Evolutionary conservation across 768 basidiomycete species (phyloP), one percentile per base, ranked within the genome.

Genomic region (Hemileccinum rubropunctum): DNA sequence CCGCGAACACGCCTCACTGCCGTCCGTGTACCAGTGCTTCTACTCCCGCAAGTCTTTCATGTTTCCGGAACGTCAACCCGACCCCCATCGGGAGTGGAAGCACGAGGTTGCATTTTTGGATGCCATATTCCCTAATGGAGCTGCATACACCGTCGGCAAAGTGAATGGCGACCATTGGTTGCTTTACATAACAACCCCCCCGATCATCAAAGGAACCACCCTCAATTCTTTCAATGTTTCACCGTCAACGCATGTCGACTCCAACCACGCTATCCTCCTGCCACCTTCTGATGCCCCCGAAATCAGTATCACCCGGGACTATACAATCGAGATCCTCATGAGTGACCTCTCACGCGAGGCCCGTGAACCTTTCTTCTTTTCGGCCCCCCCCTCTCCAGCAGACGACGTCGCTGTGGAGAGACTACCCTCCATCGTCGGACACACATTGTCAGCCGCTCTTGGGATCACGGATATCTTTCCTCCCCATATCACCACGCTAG

Each of bases 121-220:
- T 64, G 81, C 81, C 53, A 84, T 95, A 54, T 98, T 99, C 69
- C 77, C 79, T 59, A 80, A 82, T 66, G 94, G 94, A 42, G 82
- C 92, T 7, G 97, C 95, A 3, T 99, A 99, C 73, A 95, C 91
- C 27, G 86, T 98, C 54, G 97, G 97, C 51, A 95, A 94, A 63
- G 89, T 95, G 68, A 99, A 99, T 68, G 91, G 95, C 42, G 94
- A 98, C 69, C 97, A 99, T 72, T 99, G 97, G 97, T 72, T 98
- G 41, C 83, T 98, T 35, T 99, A 98, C 73, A 78, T 98, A 58
- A 93, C 92, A 17, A 77, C 73, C 1, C 86, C 90, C 13, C 63
- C 68, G 27, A 71, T 72, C 38, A 17, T 47, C 37, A 53, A 56
- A 30, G 60, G 65, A 43, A 57, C 65, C 48, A 8, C 61, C 57